Percentiles rank a stretch among this genome's conserved stretches.
These are phyloP conservation scores for Capronia epimyces DNA, from an alignment of 2,329 filamentous ascomycete species.

Conservation along the genomic window DNA sequence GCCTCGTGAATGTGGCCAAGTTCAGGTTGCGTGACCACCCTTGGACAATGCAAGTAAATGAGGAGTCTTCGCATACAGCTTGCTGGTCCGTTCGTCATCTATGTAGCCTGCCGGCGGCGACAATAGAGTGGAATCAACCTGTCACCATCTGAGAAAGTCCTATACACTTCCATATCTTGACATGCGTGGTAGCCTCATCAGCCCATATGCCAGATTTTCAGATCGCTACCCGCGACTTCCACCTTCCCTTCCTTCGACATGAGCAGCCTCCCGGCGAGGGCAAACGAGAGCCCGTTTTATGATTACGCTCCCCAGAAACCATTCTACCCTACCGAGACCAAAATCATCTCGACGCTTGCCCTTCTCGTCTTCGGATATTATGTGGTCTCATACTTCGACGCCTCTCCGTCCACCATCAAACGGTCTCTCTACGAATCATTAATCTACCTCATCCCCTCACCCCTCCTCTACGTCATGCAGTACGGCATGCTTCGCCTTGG, in stretches of 20 bases:
- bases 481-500: slow-evolving; percentile 40
- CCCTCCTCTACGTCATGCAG: slow-evolving; percentile 45
- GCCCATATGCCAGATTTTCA: slow-evolving; percentile 12
- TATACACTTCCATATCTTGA: neutral
- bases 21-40: too few species aligned
- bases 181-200: slow-evolving; percentile 1
- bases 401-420: slow-evolving; percentile 26
- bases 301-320: slow-evolving; percentile 9
- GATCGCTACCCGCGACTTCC: neutral
- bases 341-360: slow-evolving; percentile 22
- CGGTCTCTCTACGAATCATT: slow-evolving; percentile 36
- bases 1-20: too few species aligned
- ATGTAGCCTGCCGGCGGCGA: slow-evolving; percentile 5
- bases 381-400: slow-evolving; percentile 39
- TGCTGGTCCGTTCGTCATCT: slow-evolving; percentile 9
- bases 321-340: slow-evolving; percentile 16
- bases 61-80: too few species aligned
- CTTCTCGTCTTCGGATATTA: slow-evolving; percentile 32
- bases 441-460: slow-evolving; percentile 38
- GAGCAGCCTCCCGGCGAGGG: slow-evolving; percentile 25
- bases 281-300: slow-evolving; percentile 18
- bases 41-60: too few species aligned
- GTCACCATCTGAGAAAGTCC: neutral
- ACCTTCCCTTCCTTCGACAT: slow-evolving; percentile 18
- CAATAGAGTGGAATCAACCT: neutral